Evolutionary conservation across 2,329 filamentous ascomycete species (phyloP), one percentile per base, ranked within the genome.

Genomic region (Fusarium subtropicale): DNA sequence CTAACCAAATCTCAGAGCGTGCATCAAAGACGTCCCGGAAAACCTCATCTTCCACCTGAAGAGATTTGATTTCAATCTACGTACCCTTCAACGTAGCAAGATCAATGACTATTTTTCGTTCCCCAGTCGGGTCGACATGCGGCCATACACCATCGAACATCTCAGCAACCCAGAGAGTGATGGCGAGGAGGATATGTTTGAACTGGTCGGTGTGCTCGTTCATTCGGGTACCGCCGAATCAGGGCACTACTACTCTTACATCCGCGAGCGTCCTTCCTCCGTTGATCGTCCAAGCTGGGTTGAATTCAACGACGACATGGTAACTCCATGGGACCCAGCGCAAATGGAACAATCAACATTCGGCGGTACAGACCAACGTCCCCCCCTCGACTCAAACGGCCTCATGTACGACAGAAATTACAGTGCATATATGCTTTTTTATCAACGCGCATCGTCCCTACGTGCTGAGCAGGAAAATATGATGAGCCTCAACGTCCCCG

Each of bases 371-470:
- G 89, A 91, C 61, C 85, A 85, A 60, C 82, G 85, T 11, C 69
- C 81, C 62, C 73, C 85, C 66, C 81, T 83, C 74, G 81, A 86
- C 64, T 75, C 73, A 51, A 79, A 82, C 72, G 81, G 81, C 63
- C 76, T 83, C 20, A 71, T 82, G 0, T 88, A 86, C 68, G 87
- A 90, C 73, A 95, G 94, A 79, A 86, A 87, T 7, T 91, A 91
- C 83, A 98, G 93, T 77, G 96, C 95, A 15, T 99, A 99, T 79
- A 98, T 99, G 92, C 86, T 99, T 11, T 98, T 99, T 79, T 99
- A 99, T 78, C 92, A 97, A 78, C 89, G 96, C 50, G 87, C 90
- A 5, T 90, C 90, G 0, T 87, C 88, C 7, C 84, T 94, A 58
- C 82, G 84, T 20, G 78, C 79, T 18, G 85, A 87, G 62, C 84